Base-by-base conservation (phyloP, 768 basidiomycete species). In the Mrakia blollopis region DNA sequence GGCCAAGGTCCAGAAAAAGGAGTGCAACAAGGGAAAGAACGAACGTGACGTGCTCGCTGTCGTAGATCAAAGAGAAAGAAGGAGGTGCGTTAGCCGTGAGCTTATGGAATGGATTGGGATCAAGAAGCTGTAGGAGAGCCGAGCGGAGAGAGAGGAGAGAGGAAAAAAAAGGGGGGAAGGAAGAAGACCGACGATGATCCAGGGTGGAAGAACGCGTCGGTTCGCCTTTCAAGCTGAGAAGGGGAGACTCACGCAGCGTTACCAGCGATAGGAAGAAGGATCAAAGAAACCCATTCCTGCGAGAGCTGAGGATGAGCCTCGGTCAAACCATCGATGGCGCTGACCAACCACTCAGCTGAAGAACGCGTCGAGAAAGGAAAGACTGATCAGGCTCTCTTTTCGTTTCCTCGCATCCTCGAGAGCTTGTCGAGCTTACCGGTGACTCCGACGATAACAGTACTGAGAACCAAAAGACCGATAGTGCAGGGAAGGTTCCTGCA, bases 151-250 rank as follows among this genome's bases (percentile, higher is more conserved):
- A 81, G 97, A 94, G 81, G 93, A 9, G 92, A 91, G 81, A 93
- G 3, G 57, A 94, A 28, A 94, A 97, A 83, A 14, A 32, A 35
- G 30, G 3, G 30, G 0, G 91, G 91, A 37, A 97, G 92, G 21
- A 94, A 94, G 3, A 93, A 96, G 54, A 90, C 90, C 81, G 95
- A 94, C 81, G 97, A 95, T 81, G 93, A 8, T 92, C 91, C n/a
- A n/a, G n/a, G n/a, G 81, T 94, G 23, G 52, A 93, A 28, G 92
- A n/a, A n/a, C n/a, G n/a, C n/a, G n/a, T n/a, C n/a, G n/a, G n/a
- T n/a, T n/a, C n/a, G n/a, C n/a, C n/a, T n/a, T n/a, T n/a, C n/a
- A n/a, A n/a, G n/a, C n/a, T n/a, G n/a, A n/a, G n/a, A n/a, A n/a
- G n/a, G n/a, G n/a, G n/a, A n/a, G 14, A 63, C 62, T 60, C 68